Evolutionary conservation across 371 early-diverging fungal species (phyloP).

Genomic region (Rhizopus stolonifer): DNA sequence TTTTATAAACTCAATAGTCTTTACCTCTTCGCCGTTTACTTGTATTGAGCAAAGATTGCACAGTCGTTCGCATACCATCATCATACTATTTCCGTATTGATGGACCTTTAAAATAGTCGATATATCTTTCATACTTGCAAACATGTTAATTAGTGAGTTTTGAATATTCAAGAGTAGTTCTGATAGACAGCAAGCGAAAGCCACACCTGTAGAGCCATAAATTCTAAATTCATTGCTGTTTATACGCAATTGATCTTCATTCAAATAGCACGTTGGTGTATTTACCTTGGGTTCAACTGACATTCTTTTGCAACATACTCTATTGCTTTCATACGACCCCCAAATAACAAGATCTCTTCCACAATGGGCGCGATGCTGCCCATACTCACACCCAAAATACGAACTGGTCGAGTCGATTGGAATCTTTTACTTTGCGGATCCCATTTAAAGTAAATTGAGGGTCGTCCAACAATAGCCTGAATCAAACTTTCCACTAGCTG

Average conservation of each 20-base stretch:
- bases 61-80: conserved; percentile 9
- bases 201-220: conserved; percentile 45
- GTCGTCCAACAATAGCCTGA: conserved; percentile 27
- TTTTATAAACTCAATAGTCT: not conserved
- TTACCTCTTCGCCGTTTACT: not conserved
- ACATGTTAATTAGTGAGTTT: conserved; percentile 28
- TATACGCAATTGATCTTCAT: too few species aligned
- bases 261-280: too few species aligned
- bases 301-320: conserved; percentile 33
- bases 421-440: conserved; percentile 1
- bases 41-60: conserved; percentile 1
- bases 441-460: conserved; percentile 39
- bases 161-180: conserved; percentile 43
- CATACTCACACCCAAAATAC: conserved; percentile 46
- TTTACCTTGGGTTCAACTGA: conserved; percentile 32
- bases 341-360: conserved; percentile 30
- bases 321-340: conserved; percentile 36
- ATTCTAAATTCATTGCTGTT: too few species aligned
- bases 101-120: conserved; percentile 33
- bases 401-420: conserved; percentile 16
- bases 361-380: conserved; percentile 25
- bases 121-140: conserved; percentile 12
- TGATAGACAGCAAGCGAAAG: conserved; percentile 48
- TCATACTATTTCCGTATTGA: conserved; percentile 30
- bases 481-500: conserved; percentile 21